Percentiles rank a stretch among this genome's conserved stretches.
Evolutionary conservation across 2,329 filamentous ascomycete species (phyloP).

Genomic region (Xylaria sp.): DNA sequence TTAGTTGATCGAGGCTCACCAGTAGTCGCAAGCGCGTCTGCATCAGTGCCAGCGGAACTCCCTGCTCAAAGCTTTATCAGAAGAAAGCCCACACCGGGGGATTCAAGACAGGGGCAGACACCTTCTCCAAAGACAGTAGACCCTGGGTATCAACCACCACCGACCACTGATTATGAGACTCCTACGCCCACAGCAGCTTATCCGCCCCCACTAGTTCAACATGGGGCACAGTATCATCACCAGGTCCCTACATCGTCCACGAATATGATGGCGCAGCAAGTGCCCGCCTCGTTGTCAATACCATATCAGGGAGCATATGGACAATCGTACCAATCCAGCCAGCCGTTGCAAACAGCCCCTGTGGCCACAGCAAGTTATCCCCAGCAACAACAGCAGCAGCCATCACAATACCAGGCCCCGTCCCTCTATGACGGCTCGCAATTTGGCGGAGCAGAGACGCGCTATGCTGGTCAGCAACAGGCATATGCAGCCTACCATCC

Average conservation of each 20-base stretch:
- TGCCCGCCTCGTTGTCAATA: conserved; percentile 16
- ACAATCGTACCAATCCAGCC: conserved; percentile 32
- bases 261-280: conserved; percentile 6
- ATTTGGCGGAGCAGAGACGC: conserved; percentile 21
- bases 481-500: conserved; percentile 34
- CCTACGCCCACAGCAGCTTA: conserved; percentile 18
- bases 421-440: conserved; percentile 23
- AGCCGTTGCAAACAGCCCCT: conserved; percentile 25
- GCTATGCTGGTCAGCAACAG: conserved; percentile 17
- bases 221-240: conserved; percentile 11
- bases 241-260: conserved; percentile 18
- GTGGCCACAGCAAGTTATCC: not conserved
- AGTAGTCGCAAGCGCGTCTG: conserved; percentile 6
- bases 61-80: conserved; percentile 30
- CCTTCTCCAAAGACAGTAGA: conserved; percentile 30
- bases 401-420: conserved; percentile 20
- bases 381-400: conserved; percentile 11
- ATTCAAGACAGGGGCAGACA: conserved; percentile 24
- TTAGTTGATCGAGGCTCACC: not conserved
- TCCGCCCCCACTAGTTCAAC: conserved; percentile 19
- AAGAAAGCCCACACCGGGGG: conserved; percentile 32
- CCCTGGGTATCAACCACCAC: conserved; percentile 20
- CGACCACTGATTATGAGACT: conserved; percentile 7
- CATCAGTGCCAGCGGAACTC: conserved; percentile 26
- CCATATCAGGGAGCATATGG: conserved; percentile 26